Percentiles rank a stretch among this genome's conserved stretches.
Conservation (phyloP, 768 basidiomycete genomes). For the Mycena kentingensis region DNA sequence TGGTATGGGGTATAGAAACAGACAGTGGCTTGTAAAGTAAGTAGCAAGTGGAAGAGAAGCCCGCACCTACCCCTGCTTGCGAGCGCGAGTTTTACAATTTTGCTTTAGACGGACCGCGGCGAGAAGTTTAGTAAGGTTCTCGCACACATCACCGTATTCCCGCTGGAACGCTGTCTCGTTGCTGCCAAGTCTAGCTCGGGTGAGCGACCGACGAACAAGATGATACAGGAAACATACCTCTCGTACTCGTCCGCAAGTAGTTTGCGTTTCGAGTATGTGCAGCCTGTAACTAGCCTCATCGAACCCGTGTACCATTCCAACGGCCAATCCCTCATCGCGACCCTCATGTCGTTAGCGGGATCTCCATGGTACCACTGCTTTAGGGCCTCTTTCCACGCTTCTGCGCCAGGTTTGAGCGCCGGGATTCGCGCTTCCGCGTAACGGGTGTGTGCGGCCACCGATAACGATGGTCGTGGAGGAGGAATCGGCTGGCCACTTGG, state of each 20-base stretch:
- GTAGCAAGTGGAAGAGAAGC: background rate
- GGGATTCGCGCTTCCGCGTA: slow-evolving; percentile 26
- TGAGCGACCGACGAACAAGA: background rate
- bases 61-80: no score
- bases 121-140: slow-evolving; percentile 1
- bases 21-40: background rate
- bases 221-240: slow-evolving; percentile 17
- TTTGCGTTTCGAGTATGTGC: slow-evolving; percentile 24
- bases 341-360: slow-evolving; percentile 11
- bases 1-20: no score
- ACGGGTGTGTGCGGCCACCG: background rate
- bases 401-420: slow-evolving; percentile 14
- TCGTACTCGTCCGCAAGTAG: slow-evolving; percentile 27
- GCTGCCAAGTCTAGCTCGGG: background rate
- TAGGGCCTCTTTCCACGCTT: slow-evolving; percentile 29
- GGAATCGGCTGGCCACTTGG: no score
- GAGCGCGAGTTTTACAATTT: background rate
- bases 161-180: background rate
- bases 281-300: slow-evolving; percentile 20
- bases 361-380: slow-evolving; percentile 32
- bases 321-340: slow-evolving; percentile 34
- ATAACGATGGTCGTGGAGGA: background rate
- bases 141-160: background rate
- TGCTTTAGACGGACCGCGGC: background rate
- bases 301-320: slow-evolving; percentile 26